Evolutionary conservation across 1,284 basidiomycete genomes (phyloP), one percentile per base, ranked within the genome.

Genomic region (Moesziomyces sp.): DNA sequence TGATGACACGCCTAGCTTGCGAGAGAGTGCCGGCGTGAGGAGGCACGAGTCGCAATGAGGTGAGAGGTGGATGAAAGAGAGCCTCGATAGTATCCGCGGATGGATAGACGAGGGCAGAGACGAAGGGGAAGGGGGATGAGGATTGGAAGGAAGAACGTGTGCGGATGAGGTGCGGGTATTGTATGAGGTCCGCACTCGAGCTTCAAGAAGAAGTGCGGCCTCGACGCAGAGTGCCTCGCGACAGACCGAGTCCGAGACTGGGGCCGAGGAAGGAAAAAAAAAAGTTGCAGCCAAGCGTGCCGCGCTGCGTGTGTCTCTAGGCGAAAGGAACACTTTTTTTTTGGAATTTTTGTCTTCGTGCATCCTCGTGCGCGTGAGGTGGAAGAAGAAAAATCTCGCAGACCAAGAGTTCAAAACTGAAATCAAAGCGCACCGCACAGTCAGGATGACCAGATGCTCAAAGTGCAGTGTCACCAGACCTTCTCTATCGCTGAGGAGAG

Each of bases 51-150:
- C 50, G 18, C 28, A 35, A 30, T 26, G 26, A 13, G 46, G 28
- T 48, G 34, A 46, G 34, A 40, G 18, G 54, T 21, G 38, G 6
- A 19, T 42, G 9, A 3, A 7, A 42, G 42, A 30, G 9, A 26
- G 44, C 52, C 65, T 68, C 59, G 46, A 58, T 13, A 38, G 45
- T 46, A 58, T 68, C 65, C 65, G 55, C 65, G 49, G 57, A 28
- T 70, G 67, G 61, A 63, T 53, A 53, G 35, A 5, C 45, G 50
- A 46, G 49, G 58, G 34, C 11, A 21, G 18, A 23, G 53, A 30
- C 19, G 42, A 48, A 18, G n/a, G 9, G 19, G 30, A 40, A 21
- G 18, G 23, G 24, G 42, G 59, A 40, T 59, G 52, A 44, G n/a
- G 43, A 49, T 58, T 34, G 53, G 53, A 35, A 61, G 26, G 42